Base-by-base conservation (phyloP, 495 filamentous ascomycete species). In the Geopyxis carbonaria region DNA sequence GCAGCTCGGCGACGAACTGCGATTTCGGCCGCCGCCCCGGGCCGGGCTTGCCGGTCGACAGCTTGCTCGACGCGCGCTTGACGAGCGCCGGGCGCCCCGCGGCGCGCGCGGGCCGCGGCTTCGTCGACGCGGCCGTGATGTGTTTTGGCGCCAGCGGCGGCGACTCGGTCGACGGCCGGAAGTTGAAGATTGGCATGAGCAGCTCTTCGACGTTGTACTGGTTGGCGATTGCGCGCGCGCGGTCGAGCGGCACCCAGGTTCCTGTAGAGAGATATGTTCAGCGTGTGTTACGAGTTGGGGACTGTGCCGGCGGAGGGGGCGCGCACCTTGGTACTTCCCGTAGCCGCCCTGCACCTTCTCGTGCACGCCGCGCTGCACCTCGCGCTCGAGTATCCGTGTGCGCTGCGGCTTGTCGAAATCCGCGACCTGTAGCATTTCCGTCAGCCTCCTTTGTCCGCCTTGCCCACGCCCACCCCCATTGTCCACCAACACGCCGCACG, bases 311-410 rank as follows among this genome's bases (percentile, higher is more conserved):
- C 6, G 7, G 11, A 10, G 18, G 31, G 11, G 11, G 11, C 13
- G 28, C 57, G 35, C 47, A 81, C 85, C 85, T 64, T 97, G 89
- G 49, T 94, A 97, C 71, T 95, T 97, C 38, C 89, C 89, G 59
- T 95, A 97, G 16, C 89, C 89, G 45, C 89, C 89, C 53, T 97
- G 89, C 2, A 97, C 80, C 61, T 97, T 97, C 60, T 95, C 87
- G 60, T 97, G 89, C 6, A 76, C 66, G 7, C 86, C 87, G 57
- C 93, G 92, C 57, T 97, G 89, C 1, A 97, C 87, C 47, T 97
- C 91, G 33, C 91, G 72, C 63, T 97, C 89, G 11, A 97, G 70
- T 40, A 97, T 93, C 43, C 89, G 66, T 21, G 89, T 97, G 50
- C 89, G 69, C 9, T 86, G 80, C 5, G 89, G 87, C 61, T 97